A percentile compares a stretch with the other conserved stretches of the same genome.
Evolutionary conservation across 805 yeast species (phyloP).

Genomic region (Starmera quercuum): DNA sequence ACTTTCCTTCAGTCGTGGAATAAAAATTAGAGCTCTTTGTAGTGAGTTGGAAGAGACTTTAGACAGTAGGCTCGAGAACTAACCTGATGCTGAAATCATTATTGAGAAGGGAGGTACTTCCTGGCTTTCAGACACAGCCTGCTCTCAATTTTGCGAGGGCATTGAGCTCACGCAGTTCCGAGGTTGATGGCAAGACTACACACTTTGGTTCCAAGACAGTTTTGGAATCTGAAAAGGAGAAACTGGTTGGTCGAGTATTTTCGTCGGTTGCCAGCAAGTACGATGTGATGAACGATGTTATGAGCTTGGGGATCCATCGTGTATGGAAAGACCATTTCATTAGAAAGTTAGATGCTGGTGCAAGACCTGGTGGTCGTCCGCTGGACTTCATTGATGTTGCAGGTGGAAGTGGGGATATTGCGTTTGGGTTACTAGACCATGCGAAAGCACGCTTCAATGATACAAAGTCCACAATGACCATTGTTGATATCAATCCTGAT

Average conservation of each 20-base stretch:
- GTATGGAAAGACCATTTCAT: slow-evolving; percentile 93
- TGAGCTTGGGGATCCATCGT: slow-evolving; percentile 93
- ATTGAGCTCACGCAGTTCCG: slow-evolving; percentile 1
- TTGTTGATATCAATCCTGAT: slow-evolving; percentile 92
- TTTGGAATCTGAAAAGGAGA: slow-evolving; percentile 70
- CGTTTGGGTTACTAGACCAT: slow-evolving; percentile 89
- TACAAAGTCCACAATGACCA: slow-evolving; percentile 69
- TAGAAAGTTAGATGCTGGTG: slow-evolving; percentile 83
- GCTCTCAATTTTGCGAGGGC: too few species aligned
- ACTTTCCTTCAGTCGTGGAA: too few species aligned
- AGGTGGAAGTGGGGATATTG: slow-evolving; percentile 98
- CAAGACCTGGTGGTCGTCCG: slow-evolving; percentile 81
- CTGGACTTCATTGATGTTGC: slow-evolving; percentile 91
- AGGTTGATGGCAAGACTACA: too few species aligned
- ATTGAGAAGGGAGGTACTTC: too few species aligned
- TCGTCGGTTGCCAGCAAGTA: slow-evolving; percentile 91
- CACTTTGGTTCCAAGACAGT: slow-evolving; percentile 92
- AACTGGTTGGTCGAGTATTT: slow-evolving; percentile 78
- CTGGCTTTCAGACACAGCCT: too few species aligned
- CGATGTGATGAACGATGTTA: slow-evolving; percentile 96
- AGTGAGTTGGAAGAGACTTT: too few species aligned
- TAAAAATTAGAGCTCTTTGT: too few species aligned
- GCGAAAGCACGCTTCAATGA: slow-evolving; percentile 78
- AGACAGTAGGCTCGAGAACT: too few species aligned
- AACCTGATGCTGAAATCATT: too few species aligned